These are phyloP conservation scores for Erysimum cheiranthoides DNA, from an alignment of 345 rosid species.

Conservation along the genomic window DNA sequence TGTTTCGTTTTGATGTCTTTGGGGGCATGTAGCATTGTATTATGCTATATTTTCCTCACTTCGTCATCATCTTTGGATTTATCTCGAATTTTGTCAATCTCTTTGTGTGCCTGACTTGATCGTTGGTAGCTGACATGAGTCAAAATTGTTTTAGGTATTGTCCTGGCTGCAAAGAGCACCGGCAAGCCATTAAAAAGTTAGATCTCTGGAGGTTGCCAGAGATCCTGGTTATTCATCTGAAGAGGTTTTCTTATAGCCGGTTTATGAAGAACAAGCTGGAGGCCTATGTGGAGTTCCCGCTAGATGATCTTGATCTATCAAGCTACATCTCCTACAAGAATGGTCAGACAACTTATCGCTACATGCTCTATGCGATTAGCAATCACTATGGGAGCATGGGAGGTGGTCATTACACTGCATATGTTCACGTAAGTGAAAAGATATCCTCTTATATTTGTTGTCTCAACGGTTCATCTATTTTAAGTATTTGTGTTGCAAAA, in stretches of 20 bases:
- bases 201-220: slow-evolving; percentile 98
- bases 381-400: slow-evolving; percentile 99
- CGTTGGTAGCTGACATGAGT: slow-evolving; percentile 31
- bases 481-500: slow-evolving; percentile 18
- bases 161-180: slow-evolving; percentile 87
- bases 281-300: slow-evolving; percentile 89
- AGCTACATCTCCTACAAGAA: slow-evolving; percentile 65
- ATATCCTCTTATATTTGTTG: slow-evolving; percentile 1
- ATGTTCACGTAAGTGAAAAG: slow-evolving; percentile 82
- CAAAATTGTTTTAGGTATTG: slow-evolving; percentile 70
- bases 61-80: slow-evolving; percentile 12
- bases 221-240: slow-evolving; percentile 90
- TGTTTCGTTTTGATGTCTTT: background rate
- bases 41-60: slow-evolving; percentile 14
- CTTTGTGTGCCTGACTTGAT: slow-evolving; percentile 10
- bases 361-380: slow-evolving; percentile 93
- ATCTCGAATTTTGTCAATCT: background rate
- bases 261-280: slow-evolving; percentile 91
- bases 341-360: slow-evolving; percentile 58
- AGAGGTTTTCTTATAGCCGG: slow-evolving; percentile 91
- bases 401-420: slow-evolving; percentile 98
- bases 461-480: slow-evolving; percentile 3
- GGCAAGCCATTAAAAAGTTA: slow-evolving; percentile 91
- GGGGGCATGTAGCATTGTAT: background rate
- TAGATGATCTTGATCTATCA: slow-evolving; percentile 89